Evolutionary conservation across 805 yeast genomes (phyloP), one percentile per base, ranked within the genome.

Genomic region (Metschnikowia anglica): DNA sequence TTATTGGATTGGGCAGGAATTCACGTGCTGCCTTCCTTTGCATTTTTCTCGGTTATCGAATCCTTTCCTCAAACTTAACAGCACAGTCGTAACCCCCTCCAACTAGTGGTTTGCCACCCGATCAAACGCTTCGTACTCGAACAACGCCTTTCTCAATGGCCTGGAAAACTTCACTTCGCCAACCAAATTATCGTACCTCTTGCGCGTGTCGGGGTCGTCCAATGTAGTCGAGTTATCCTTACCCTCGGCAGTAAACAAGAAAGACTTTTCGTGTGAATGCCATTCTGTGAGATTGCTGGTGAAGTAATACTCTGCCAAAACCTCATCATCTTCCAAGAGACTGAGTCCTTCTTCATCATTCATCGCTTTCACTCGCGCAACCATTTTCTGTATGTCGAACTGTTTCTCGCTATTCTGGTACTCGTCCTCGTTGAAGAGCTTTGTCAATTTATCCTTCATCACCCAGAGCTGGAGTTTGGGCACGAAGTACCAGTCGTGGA

Each of bases 311-410:
- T 61, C 62, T 5, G 41, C 33, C 37, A 57, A 46, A 5, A 57
- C 25, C 29, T 44, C 40, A 6, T 55, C 56, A 30, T 60, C 61
- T 9, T 49, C 43, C 17, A 63, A 46, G 19, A 65, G 50, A 24
- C 44, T 30, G 13, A 56, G 39, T 2, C 51, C 38, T 31, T 63
- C 55, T 26, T 49, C 58, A 37, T 65, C 68, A 9, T 50, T 39
- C 58, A 65, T 58, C 19, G 51, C 52, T 16, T 52, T 30, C 11
- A 59, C 51, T 26, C 49, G 37, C 11, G 17, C 34, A 26, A 53
- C 40, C 34, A 59, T 30, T 21, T 44, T 52, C n/a, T 52, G 51
- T 20, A 37, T 19, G 21, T 46, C 43, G n/a, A 28, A 27, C 3
- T 37, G 10, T 2, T 36, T 32, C 11, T 28, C 17, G 5, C 39